These are phyloP conservation scores for Penstemon eatonii DNA, from an alignment of 257 asterid genomes.

Conservation along the genomic window DNA sequence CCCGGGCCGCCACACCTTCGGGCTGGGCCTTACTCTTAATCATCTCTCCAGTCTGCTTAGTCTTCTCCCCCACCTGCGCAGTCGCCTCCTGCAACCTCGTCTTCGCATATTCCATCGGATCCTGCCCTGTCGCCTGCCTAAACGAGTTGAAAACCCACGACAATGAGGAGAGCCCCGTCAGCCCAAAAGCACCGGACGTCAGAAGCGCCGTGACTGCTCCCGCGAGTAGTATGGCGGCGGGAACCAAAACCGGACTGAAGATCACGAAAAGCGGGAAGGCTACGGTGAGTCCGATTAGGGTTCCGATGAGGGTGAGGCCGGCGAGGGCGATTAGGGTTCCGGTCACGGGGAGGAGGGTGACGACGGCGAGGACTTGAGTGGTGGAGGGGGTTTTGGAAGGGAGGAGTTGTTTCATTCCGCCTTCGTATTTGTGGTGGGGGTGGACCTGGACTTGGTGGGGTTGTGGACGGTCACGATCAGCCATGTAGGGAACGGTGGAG, in stretches of 20 bases:
- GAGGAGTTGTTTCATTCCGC: conserved; percentile 28
- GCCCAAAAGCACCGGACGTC: conserved; percentile 63
- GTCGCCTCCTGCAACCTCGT: conserved; percentile 49
- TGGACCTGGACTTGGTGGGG: conserved; percentile 47
- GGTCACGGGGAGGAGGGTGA: conserved; percentile 55
- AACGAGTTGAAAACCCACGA: conserved; percentile 55
- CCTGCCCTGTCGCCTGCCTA: conserved; percentile 42
- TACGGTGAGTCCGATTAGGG: conserved; percentile 47
- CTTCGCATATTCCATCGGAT: conserved; percentile 47
- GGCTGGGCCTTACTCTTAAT: conserved; percentile 44
- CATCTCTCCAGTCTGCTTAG: conserved; percentile 52
- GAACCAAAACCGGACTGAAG: conserved; percentile 62
- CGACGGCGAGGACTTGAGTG: conserved; percentile 44
- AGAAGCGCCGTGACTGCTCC: conserved; percentile 55
- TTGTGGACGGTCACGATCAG: conserved; percentile 40
- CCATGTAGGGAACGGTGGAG: conserved; percentile 24
- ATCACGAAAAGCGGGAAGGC: conserved; percentile 56
- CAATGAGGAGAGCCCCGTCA: conserved; percentile 61
- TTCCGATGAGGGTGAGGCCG: conserved; percentile 47
- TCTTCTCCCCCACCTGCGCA: conserved; percentile 35
- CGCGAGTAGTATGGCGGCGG: conserved; percentile 38
- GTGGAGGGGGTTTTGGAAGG: conserved; percentile 48
- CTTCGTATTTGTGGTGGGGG: conserved; percentile 33
- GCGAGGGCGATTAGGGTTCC: conserved; percentile 55
- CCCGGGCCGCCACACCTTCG: conserved; percentile 31